Conservation (phyloP, 139 green algal species). For the Chloropicon primus region DNA sequence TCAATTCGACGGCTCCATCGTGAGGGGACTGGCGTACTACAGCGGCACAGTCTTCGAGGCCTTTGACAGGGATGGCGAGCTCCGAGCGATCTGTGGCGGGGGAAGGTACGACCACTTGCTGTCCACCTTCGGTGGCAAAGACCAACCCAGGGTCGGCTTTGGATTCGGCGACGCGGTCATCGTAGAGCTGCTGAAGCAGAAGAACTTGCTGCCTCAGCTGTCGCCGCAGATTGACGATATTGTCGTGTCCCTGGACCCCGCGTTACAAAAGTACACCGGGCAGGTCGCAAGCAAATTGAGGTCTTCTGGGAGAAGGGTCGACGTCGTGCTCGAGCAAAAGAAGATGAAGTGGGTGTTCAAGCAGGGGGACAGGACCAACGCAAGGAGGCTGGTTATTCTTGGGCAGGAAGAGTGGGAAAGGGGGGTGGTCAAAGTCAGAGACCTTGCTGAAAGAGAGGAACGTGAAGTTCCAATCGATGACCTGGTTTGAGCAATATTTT, state of each 20-base stretch:
- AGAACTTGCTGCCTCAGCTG: conserved; percentile 44
- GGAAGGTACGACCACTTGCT: conserved; percentile 90
- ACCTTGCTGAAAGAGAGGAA: conserved; percentile 59
- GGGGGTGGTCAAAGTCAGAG: conserved; percentile 64
- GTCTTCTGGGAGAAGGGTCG: conserved; percentile 51
- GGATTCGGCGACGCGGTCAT: conserved; percentile 95
- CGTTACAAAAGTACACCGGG: conserved; percentile 36
- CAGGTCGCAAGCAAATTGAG: conserved; percentile 53
- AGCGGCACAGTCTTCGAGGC: conserved; percentile 68
- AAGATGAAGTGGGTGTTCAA: conserved; percentile 5
- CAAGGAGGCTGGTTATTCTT: conserved; percentile 60
- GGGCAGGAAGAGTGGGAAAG: conserved; percentile 63
- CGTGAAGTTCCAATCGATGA: conserved; percentile 49
- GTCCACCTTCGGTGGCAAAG: conserved; percentile 63
- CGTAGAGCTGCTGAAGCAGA: conserved; percentile 89
- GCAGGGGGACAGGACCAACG: conserved; percentile 36
- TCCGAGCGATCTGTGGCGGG: conserved; percentile 91
- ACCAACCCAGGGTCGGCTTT: conserved; percentile 70
- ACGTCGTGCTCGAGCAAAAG: conserved; percentile 59
- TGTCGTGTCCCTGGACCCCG: conserved; percentile 58
- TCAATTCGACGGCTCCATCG: conserved; percentile 79
- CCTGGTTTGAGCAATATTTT: too few relatives aligned
- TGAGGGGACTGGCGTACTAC: conserved; percentile 96
- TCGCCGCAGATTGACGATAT: conserved; percentile 63
- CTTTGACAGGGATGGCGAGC: conserved; percentile 72